Conservation (phyloP, 1,139 yeast species). For the Yamadazyma aaseri region DNA sequence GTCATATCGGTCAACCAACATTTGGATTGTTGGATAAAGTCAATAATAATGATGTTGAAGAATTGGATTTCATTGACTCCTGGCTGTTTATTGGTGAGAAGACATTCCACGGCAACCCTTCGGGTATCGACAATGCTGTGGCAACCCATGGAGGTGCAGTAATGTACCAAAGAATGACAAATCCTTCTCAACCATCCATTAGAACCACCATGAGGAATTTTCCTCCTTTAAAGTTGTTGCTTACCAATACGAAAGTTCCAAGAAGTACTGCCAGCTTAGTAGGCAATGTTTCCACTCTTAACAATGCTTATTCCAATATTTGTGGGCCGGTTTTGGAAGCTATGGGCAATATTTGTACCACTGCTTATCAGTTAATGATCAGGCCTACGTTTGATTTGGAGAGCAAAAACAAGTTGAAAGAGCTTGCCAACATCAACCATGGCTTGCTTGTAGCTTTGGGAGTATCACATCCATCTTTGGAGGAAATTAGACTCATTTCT, state of each 20-base stretch:
- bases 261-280: conserved; percentile 85
- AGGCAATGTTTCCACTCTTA: conserved; percentile 64
- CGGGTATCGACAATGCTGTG: conserved; percentile 96
- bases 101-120: conserved; percentile 95
- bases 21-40: conserved; percentile 28
- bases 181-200: conserved; percentile 53
- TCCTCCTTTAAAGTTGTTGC: conserved; percentile 70
- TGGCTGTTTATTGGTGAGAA: conserved; percentile 96
- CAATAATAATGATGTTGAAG: conserved; percentile 36
- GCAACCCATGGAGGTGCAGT: conserved; percentile 97
- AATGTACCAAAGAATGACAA: conserved; percentile 67
- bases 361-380: conserved; percentile 64
- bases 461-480: conserved; percentile 89
- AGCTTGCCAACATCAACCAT: conserved; percentile 81
- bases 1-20: conserved; percentile 42
- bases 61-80: conserved; percentile 63
- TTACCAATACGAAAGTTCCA: conserved; percentile 85
- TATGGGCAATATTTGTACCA: conserved; percentile 64
- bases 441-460: conserved; percentile 84
- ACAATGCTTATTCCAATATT: conserved; percentile 52
- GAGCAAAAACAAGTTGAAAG: conserved; percentile 49
- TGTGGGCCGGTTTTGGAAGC: conserved; percentile 63
- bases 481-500: conserved; percentile 61
- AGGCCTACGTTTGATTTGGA: conserved; percentile 48
- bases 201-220: conserved; percentile 67